Evolutionary conservation across 2,329 filamentous ascomycete species (phyloP), one percentile per base, ranked within the genome.

Genomic region (Davidsoniella australis): DNA sequence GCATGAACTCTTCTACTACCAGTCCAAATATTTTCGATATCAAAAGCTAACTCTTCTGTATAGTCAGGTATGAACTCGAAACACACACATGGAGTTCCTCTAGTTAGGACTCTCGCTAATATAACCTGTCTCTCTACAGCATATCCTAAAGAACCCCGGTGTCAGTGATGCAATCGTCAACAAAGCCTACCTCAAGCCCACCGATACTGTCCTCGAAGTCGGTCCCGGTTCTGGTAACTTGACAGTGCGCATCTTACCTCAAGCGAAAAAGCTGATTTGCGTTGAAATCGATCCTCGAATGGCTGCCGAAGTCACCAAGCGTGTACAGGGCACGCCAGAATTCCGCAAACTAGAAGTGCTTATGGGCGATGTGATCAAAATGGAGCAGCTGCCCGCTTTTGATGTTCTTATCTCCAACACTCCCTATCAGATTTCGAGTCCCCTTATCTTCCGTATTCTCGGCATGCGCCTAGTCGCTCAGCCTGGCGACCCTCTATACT

Each of bases 261-360:
- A 85, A 55, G 86, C 85, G 18, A 88, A 87, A 64, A 85, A 84
- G 54, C 67, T 72, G 44, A 84, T 88, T 46, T 84, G 85, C 3
- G 85, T 95, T 46, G 91, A 98, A 68, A 74, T 95, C 63, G 91
- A 98, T 66, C 88, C 91, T 17, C 75, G 91, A 60, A 96, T 96
- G 91, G 87, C 86, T 10, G 89, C 89, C 52, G 91, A 96, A 67
- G 75, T 95, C 55, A 91, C 85, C 42, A 94, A 89, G 66, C 82
- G 89, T 59, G 88, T 96, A 7, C 88, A 95, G 64, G 88, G 86
- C 17, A 93, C 81, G 41, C 85, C 88, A 0, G 75, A 82, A 57
- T 81, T 85, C 61, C 87, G 85, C 62, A 79, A 85, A 56, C 69
- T 98, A 37, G 87, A 95, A 57, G 79, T 96, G 37, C 69, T 95